A percentile compares a stretch with the other conserved stretches of the same genome.
Evolutionary conservation across 2,329 filamentous ascomycete genomes (phyloP).

Genomic region (Juglanconis sp.): DNA sequence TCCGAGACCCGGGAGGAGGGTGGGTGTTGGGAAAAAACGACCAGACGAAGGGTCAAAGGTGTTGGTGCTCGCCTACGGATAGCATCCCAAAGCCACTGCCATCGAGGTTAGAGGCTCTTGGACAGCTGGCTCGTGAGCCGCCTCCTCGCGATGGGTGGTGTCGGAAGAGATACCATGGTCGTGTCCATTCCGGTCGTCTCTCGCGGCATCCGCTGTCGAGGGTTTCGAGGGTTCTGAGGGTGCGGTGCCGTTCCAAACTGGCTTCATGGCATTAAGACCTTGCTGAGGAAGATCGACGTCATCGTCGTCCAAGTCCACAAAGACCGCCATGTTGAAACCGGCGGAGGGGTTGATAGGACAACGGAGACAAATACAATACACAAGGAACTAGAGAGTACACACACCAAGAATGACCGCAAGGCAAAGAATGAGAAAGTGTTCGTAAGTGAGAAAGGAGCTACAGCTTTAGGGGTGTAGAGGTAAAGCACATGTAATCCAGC

Average conservation of each 20-base stretch:
- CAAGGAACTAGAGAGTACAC: neutral
- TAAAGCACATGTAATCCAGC: no score
- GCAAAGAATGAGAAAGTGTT: neutral
- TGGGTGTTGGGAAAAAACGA: conserved; percentile 20
- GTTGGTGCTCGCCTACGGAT: conserved; percentile 56
- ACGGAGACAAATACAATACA: neutral
- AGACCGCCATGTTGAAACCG: conserved; percentile 28
- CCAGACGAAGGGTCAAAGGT: conserved; percentile 22
- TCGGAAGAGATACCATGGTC: neutral
- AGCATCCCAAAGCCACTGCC: conserved; percentile 62
- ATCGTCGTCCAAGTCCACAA: conserved; percentile 31
- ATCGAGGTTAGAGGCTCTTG: conserved; percentile 52
- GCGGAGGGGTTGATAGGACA: neutral
- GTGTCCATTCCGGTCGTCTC: neutral
- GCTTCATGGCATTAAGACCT: conserved; percentile 21
- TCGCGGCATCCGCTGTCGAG: neutral
- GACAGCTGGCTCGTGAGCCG: conserved; percentile 23
- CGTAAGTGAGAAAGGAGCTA: neutral
- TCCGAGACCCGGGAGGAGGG: conserved; percentile 13
- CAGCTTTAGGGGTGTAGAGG: neutral
- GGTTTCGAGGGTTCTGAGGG: conserved; percentile 11
- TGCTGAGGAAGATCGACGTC: conserved; percentile 27
- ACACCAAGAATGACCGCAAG: neutral
- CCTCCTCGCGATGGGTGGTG: conserved; percentile 19
- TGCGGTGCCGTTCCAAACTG: conserved; percentile 24